Evolutionary conservation across 176 grass and related monocot genomes (phyloP), one percentile per base, ranked within the genome.

Genomic region (Lolium multiflorum): DNA sequence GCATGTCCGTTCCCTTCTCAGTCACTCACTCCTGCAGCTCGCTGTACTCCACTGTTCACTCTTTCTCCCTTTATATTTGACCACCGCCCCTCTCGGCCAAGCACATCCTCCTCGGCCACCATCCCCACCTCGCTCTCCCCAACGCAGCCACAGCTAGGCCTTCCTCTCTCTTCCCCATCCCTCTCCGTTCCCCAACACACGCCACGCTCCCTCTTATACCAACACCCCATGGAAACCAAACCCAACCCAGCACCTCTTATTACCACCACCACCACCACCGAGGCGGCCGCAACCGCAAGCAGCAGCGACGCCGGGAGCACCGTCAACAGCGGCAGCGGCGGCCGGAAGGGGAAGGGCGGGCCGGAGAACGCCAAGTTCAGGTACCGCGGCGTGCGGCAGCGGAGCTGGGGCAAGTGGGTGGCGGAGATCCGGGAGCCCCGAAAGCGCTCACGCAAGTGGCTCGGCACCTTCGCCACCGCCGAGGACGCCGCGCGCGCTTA

Each of bases 401-500:
- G 95, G 16, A 91, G 94, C 87, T 97, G 95, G 95, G 95, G 95
- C 72, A 97, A 97, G 81, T 97, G 95, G 95, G 95, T 97, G 56
- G 92, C 95, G 3, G 95, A 97, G 88, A 97, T 97, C 62, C 92
- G 95, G 35, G 94, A 96, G 87, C 94, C 94, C 0, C 69, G 90
- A 6, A 97, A 97, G 86, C 90, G 94, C 41, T 87, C 90, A 0
- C 88, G 96, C 77, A 98, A 91, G 78, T 97, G 94, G 94, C 94
- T 98, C 67, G 96, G 96, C 41, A 98, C 96, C 24, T 98, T 98
- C 86, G 83, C 88, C 82, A 96, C 96, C 17, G 96, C 96, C n/a
- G 93, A 95, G 88, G 96, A 98, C 61, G 96, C 93, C 22, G 93
- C 96, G 3, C 84, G 88, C 11, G 96, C 96, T 1, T 98, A 98